Percentiles rank a stretch among this genome's conserved stretches.
These are phyloP conservation scores for Corchorus capsularis DNA, from an alignment of 345 rosid species.

Conservation along the genomic window DNA sequence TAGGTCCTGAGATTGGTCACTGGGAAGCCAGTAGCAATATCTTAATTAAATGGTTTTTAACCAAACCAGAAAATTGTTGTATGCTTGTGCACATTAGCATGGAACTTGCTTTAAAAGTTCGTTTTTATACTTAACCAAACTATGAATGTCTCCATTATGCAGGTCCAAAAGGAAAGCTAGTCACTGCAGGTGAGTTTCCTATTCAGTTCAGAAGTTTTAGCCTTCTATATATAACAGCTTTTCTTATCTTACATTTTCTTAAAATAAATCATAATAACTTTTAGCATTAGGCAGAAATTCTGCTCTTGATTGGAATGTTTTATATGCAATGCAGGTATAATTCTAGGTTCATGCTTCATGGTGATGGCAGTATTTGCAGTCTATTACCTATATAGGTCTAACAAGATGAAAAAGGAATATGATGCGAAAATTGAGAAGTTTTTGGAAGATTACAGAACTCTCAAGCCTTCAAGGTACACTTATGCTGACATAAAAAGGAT, in stretches of 20 bases:
- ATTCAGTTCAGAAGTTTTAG: not conserved
- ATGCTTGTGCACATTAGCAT: not conserved
- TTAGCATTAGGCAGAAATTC: not conserved
- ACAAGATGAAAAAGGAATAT: conserved; percentile 9
- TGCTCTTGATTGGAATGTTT: not conserved
- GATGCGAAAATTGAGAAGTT: conserved; percentile 21
- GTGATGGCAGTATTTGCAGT: not conserved
- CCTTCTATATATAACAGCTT: not conserved
- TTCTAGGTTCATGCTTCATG: not conserved
- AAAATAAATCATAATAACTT: not conserved
- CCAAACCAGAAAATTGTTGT: not conserved
- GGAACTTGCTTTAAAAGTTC: not conserved
- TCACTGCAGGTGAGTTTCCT: not conserved
- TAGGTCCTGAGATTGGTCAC: not conserved
- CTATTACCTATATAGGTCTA: not conserved
- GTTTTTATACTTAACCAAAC: not conserved
- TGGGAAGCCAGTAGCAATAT: not conserved
- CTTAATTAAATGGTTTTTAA: not conserved
- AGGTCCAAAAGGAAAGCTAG: not conserved
- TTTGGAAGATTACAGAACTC: conserved; percentile 23
- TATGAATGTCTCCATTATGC: not conserved
- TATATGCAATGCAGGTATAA: conserved; percentile 11
- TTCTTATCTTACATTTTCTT: not conserved
- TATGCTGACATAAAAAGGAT: conserved; percentile 18
- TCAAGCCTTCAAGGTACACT: conserved; percentile 24